Base-by-base conservation (phyloP, 2,329 filamentous ascomycete species). In the Talaromyces marneffei region DNA sequence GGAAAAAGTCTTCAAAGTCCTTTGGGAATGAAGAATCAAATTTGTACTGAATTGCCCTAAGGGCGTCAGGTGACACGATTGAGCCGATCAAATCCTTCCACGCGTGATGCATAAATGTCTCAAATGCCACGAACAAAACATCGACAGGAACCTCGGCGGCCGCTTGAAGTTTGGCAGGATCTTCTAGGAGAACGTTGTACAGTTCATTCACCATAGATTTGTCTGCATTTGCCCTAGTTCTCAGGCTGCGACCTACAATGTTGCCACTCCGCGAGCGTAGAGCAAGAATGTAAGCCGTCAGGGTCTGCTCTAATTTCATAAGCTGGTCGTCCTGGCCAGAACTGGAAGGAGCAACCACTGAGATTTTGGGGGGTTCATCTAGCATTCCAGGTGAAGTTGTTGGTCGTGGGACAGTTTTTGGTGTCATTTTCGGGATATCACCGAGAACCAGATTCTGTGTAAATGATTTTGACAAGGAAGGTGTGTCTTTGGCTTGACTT, bases 81-180 rank as follows among this genome's bases (percentile, higher is more conserved):
- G 90, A 86, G 0, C 93, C 93, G 81, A 97, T 92, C 67, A 91
- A 88, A 66, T 93, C 89, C 62, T 84, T 87, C 93, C 93, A 97
- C 12, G 90, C 92, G 65, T 92, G 87, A 62, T 86, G 87, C 63
- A 97, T 79, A 67, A 97, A 97, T 64, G 95, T 97, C 72, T 97
- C 92, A 72, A 97, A 97, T 0, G 92, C 89, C 27, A 90, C 89
- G 70, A 97, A 96, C 4, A 97, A 83, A 20, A 93, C 87, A 69
- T 97, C 92, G 8, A 93, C 86, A 2, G 87, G 84, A 8, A 90
- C 82, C 62, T 96, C 91, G 0, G 86, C 83, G 1, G 90, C 86
- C 9, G 87, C 80, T 58, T 95, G 89, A 65, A 90, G 83, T 69
- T 91, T 91, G 57, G 85, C 88, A 0, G 92, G 90, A 65, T 89